Conservation (phyloP, 1,284 basidiomycete species). For the Spongispora temasekensis region DNA sequence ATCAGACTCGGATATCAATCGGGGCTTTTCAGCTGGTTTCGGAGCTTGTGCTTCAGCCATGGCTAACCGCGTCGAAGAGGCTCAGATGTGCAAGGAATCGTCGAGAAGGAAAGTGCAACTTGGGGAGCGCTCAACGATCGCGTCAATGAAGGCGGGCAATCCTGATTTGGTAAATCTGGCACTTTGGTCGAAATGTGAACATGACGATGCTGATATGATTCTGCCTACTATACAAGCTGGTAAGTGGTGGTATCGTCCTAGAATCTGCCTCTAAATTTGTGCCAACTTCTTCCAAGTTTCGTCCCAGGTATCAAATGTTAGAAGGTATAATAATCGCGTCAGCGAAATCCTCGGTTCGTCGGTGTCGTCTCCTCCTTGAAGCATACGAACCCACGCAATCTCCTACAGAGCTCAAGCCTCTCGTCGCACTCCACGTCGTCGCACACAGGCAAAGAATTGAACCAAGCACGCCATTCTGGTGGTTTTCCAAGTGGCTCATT, state of each 20-base stretch:
- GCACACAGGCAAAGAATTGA: constrained; percentile 35
- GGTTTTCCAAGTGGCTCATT: constrained; percentile 46
- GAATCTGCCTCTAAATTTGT: constrained; percentile 22
- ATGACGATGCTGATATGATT: constrained; percentile 14
- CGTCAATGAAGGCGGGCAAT: constrained; percentile 4
- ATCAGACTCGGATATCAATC: constrained; percentile 66
- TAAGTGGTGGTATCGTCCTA: constrained; percentile 27
- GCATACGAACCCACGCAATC: constrained; percentile 45
- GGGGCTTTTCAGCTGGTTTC: constrained; percentile 46
- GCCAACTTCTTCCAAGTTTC: constrained; percentile 8
- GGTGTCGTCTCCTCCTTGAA: constrained; percentile 27
- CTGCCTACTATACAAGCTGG: constrained; percentile 30
- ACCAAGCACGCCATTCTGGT: constrained; percentile 58
- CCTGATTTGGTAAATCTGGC: constrained; percentile 29
- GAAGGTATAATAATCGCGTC: constrained; percentile 14
- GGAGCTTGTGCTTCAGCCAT: constrained; percentile 59
- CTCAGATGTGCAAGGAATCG: constrained; percentile 4
- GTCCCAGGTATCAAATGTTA: constrained; percentile 22
- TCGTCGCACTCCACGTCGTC: constrained; percentile 25
- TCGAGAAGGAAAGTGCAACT: constrained; percentile 11
- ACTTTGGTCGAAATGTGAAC: neutral
- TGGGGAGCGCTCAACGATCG: constrained; percentile 5
- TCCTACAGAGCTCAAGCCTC: constrained; percentile 32
- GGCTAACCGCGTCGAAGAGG: constrained; percentile 11
- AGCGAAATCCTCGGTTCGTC: constrained; percentile 8